Percentiles rank a stretch among this genome's conserved stretches.
Conservation (phyloP, 148 eudicot species). For the Amaranthus cruentus region DNA sequence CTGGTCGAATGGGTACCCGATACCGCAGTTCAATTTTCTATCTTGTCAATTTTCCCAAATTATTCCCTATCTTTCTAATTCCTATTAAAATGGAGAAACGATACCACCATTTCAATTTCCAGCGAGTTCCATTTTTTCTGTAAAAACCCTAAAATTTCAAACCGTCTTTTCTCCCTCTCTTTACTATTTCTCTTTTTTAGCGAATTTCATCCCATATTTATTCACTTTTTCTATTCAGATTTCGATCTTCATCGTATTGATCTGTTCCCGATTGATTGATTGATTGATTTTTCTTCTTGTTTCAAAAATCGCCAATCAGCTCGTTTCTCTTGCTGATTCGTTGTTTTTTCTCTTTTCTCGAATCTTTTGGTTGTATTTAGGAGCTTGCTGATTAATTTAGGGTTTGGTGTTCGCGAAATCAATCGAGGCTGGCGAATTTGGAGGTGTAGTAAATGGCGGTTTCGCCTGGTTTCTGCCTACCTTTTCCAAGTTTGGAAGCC, state of each 20-base stretch:
- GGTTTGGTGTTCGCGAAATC: constrained; percentile 1
- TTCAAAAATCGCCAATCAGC: neutral
- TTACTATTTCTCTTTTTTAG: too few relatives aligned
- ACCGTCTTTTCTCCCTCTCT: too few relatives aligned
- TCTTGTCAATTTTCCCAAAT: too few relatives aligned
- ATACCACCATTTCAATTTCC: too few relatives aligned
- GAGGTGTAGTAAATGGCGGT: constrained; percentile 63
- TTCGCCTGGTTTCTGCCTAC: constrained; percentile 54
- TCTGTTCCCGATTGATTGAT: constrained; percentile 5
- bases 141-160: too few relatives aligned
- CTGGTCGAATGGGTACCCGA: too few relatives aligned
- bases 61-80: too few relatives aligned
- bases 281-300: neutral
- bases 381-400: neutral
- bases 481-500: constrained; percentile 10
- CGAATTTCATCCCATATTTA: too few relatives aligned
- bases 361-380: neutral
- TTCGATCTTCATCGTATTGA: constrained; percentile 20
- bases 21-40: too few relatives aligned
- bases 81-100: too few relatives aligned
- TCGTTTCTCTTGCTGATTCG: neutral
- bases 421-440: constrained; percentile 59
- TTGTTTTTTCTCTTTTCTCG: neutral
- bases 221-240: neutral
- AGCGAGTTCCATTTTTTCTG: too few relatives aligned